A percentile compares a stretch with the other conserved stretches of the same genome.
Conservation (phyloP, 768 basidiomycete species). For the Boletus pseudo-olivaceus region DNA sequence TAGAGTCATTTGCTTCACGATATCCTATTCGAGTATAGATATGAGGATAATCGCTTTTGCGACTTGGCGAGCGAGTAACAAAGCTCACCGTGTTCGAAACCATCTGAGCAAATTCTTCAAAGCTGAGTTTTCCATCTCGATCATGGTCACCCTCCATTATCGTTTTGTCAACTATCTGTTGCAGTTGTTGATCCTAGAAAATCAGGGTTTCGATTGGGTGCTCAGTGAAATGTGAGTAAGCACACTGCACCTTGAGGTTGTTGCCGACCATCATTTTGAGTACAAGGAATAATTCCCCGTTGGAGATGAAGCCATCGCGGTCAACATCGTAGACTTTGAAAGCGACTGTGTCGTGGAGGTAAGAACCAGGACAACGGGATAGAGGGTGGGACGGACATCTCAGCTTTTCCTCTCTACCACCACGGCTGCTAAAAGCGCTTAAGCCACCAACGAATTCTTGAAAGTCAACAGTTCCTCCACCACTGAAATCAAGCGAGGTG, state of each 20-base stretch:
- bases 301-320: conserved; percentile 95
- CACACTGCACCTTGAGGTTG: conserved; percentile 78
- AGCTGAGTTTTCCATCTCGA: conserved; percentile 94
- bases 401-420: conserved; percentile 95
- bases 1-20: conserved; percentile 98
- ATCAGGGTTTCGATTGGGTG: background rate
- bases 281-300: conserved; percentile 96
- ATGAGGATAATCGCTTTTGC: conserved; percentile 7
- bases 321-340: conserved; percentile 99
- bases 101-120: conserved; percentile 96
- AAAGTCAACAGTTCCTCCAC: conserved; percentile 97
- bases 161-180: conserved; percentile 99
- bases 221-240: background rate
- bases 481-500: conserved; percentile 48
- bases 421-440: conserved; percentile 96
- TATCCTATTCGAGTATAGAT: conserved; percentile 57
- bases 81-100: conserved; percentile 87
- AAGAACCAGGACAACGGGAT: background rate
- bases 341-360: conserved; percentile 60
- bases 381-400: conserved; percentile 59
- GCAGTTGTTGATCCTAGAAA: conserved; percentile 89
- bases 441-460: conserved; percentile 98
- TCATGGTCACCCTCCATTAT: conserved; percentile 99
- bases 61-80: background rate
- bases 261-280: conserved; percentile 99